A percentile compares a stretch with the other conserved stretches of the same genome.
Evolutionary conservation across 257 asterid species (phyloP).

Genomic region (Thymus mandschuricus): DNA sequence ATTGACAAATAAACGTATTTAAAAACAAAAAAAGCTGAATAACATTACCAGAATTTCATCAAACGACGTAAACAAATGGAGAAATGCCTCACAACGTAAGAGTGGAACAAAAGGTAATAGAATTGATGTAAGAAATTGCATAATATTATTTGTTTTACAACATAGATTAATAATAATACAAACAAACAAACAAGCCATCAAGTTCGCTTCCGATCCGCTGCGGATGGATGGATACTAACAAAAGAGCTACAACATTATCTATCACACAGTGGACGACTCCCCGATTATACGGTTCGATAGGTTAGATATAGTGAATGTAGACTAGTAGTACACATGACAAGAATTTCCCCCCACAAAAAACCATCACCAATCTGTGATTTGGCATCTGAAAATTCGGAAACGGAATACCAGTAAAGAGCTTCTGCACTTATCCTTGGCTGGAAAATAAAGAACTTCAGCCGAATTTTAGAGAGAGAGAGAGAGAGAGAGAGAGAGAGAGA

Average conservation of each 20-base stretch:
- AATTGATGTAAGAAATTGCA: no score
- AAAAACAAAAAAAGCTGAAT: no score
- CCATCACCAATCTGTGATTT: conserved; percentile 16
- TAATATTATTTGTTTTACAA: conserved; percentile 22
- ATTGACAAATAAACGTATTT: no score
- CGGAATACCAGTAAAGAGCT: conserved; percentile 8
- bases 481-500: conserved; percentile 1
- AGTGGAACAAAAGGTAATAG: not conserved
- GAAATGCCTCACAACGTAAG: not conserved
- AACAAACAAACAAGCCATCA: conserved; percentile 29
- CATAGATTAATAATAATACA: conserved; percentile 20
- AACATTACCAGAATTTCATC: no score
- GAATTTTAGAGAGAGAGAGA: not conserved
- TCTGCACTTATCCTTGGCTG: conserved; percentile 16
- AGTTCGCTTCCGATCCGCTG: conserved; percentile 29
- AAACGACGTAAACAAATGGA: not conserved
- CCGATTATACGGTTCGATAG: not conserved
- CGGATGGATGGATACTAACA: conserved; percentile 11
- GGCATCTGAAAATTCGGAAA: conserved; percentile 16
- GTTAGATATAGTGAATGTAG: conserved; percentile 14
- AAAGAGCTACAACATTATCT: conserved; percentile 25
- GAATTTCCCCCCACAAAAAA: conserved; percentile 28
- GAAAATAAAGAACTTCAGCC: not conserved
- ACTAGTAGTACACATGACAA: conserved; percentile 25
- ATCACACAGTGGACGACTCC: not conserved